Conservation (phyloP, 768 basidiomycete species). For the Calocybe indica region DNA sequence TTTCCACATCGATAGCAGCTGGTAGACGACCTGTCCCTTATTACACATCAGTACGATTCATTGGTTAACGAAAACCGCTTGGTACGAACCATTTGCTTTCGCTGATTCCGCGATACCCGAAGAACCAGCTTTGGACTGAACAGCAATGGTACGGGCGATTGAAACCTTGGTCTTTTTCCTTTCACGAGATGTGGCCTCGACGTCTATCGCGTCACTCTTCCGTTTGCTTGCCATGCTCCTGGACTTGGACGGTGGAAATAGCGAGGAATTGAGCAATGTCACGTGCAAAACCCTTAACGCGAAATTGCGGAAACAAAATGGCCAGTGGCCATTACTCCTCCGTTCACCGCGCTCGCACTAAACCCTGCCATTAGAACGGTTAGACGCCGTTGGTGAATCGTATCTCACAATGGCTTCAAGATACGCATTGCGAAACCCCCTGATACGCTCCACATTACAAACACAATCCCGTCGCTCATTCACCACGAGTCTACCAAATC, state of each 20-base stretch:
- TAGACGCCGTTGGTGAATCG: too few species aligned
- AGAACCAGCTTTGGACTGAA: conserved; percentile 45
- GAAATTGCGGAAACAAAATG: background rate
- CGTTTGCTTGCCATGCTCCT: conserved; percentile 31
- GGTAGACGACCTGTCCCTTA: conserved; percentile 63
- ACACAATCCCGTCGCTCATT: conserved; percentile 24
- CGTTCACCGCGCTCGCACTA: background rate
- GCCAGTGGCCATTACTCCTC: too few species aligned
- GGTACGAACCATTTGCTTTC: conserved; percentile 30
- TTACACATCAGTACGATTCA: background rate
- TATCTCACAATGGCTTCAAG: too few species aligned
- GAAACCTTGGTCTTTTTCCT: conserved; percentile 67
- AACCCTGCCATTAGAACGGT: too few species aligned
- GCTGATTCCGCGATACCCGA: conserved; percentile 29
- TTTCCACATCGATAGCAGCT: conserved; percentile 77
- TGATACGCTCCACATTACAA: too few species aligned
- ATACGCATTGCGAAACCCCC: too few species aligned
- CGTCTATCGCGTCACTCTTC: conserved; percentile 20
- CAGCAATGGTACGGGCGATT: conserved; percentile 59
- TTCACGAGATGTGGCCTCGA: conserved; percentile 39
- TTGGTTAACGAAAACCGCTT: background rate
- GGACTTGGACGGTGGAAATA: background rate
- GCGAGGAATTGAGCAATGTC: background rate
- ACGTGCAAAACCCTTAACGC: conserved; percentile 6
- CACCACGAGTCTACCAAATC: conserved; percentile 28